A percentile compares a stretch with the other conserved stretches of the same genome.
Evolutionary conservation across 805 yeast genomes (phyloP).

Genomic region (Maudiozyma pseudohumilis): DNA sequence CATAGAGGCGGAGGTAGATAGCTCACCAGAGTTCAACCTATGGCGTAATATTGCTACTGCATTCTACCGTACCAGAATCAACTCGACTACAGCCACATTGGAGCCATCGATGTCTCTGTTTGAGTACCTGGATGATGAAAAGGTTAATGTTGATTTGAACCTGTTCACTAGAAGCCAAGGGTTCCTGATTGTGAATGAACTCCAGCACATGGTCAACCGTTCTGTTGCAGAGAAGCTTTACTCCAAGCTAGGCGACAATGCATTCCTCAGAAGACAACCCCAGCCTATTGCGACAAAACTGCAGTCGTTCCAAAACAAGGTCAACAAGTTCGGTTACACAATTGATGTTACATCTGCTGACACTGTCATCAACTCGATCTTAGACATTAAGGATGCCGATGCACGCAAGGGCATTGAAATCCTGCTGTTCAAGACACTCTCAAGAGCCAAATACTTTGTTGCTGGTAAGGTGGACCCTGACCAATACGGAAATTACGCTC

Average conservation of each 20-base stretch:
- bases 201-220: constrained; percentile 69
- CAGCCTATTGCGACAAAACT: constrained; percentile 75
- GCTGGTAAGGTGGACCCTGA: constrained; percentile 83
- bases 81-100: constrained; percentile 10
- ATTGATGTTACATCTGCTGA: constrained; percentile 70
- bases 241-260: constrained; percentile 65
- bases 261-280: constrained; percentile 80
- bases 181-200: constrained; percentile 56
- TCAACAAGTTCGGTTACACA: constrained; percentile 52
- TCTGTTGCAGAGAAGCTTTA: constrained; percentile 77
- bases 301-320: constrained; percentile 66
- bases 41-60: constrained; percentile 19
- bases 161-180: constrained; percentile 55
- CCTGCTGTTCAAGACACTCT: constrained; percentile 67
- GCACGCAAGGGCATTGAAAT: constrained; percentile 70
- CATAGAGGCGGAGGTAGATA: constrained; percentile 13
- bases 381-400: constrained; percentile 49
- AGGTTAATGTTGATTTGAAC: constrained; percentile 59
- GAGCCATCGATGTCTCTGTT: constrained; percentile 48
- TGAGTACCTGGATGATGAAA: constrained; percentile 80
- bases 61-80: constrained; percentile 20
- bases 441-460: constrained; percentile 76
- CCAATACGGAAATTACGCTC: constrained; percentile 66
- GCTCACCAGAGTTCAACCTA: constrained; percentile 8
- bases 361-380: constrained; percentile 60